Percentiles rank a stretch among this genome's conserved stretches.
phyloP scores from a whole-genome alignment of 371 early-diverging fungal genomes.

The Vairimorpha ceranae region DNA sequence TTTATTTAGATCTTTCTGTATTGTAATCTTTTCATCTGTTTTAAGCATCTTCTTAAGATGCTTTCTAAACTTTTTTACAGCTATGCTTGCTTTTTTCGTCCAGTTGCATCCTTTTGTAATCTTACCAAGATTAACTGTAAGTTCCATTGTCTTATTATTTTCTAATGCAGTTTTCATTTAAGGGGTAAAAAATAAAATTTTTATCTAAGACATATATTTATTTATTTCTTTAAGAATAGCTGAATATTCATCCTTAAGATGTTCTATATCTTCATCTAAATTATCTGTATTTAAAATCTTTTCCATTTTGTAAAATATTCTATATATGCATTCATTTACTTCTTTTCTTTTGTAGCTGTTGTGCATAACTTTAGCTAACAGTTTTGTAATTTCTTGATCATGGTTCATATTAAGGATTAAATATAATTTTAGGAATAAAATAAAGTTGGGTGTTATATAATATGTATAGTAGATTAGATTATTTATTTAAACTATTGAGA shows the following conservation, averaged over 20 bases:
- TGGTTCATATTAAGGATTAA: neutral
- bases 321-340: slow-evolving; percentile 27
- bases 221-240: neutral
- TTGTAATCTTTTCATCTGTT: slow-evolving; percentile 19
- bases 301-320: slow-evolving; percentile 31
- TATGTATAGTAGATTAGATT: no score
- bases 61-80: slow-evolving; percentile 28
- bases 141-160: slow-evolving; percentile 31
- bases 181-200: neutral
- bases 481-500: no score
- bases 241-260: slow-evolving; percentile 22
- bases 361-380: slow-evolving; percentile 48
- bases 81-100: slow-evolving; percentile 23
- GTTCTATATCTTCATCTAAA: neutral
- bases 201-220: neutral
- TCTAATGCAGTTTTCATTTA: slow-evolving; percentile 27
- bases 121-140: slow-evolving; percentile 40
- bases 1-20: slow-evolving; percentile 39
- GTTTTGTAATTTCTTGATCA: slow-evolving; percentile 43
- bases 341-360: slow-evolving; percentile 46
- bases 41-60: slow-evolving; percentile 33
- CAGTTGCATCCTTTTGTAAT: slow-evolving; percentile 30
- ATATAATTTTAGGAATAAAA: no score
- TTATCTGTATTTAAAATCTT: neutral
- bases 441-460: no score